Percentiles rank a stretch among this genome's conserved stretches.
Evolutionary conservation across 305 asterid species (phyloP).

Genomic region (Salvia sclarea): DNA sequence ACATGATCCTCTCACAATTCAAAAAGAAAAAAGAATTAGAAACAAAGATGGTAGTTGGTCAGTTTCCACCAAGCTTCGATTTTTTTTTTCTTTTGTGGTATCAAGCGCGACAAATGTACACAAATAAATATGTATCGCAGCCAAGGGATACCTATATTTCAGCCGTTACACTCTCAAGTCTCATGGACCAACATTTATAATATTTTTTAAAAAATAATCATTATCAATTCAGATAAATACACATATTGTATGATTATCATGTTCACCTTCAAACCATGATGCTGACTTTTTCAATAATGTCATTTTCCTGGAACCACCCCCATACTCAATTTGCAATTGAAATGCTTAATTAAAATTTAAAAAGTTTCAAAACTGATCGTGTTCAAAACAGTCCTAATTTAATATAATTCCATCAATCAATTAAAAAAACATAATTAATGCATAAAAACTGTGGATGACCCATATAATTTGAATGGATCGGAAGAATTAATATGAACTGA

Average conservation of each 20-base stretch:
- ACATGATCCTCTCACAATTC: too few species aligned
- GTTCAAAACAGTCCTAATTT: background rate
- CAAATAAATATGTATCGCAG: background rate
- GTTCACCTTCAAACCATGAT: background rate
- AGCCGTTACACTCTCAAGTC: background rate
- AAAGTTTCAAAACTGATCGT: background rate
- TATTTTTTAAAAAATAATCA: background rate
- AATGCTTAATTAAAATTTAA: background rate
- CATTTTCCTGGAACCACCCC: background rate
- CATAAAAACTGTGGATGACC: background rate
- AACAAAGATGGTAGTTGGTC: conserved; percentile 20
- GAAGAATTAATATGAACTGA: too few species aligned
- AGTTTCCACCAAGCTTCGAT: conserved; percentile 21
- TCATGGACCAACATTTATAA: background rate
- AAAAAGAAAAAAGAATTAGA: too few species aligned
- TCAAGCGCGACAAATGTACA: too few species aligned
- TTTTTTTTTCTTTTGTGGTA: background rate
- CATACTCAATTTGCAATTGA: background rate
- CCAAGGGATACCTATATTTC: background rate
- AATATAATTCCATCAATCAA: background rate
- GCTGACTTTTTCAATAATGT: conserved; percentile 2
- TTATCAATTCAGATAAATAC: background rate
- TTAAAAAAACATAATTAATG: background rate
- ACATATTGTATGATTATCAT: background rate
- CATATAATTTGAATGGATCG: background rate